Evolutionary conservation across 1,284 basidiomycete species (phyloP).

Genomic region (Anthracocystis setariae): DNA sequence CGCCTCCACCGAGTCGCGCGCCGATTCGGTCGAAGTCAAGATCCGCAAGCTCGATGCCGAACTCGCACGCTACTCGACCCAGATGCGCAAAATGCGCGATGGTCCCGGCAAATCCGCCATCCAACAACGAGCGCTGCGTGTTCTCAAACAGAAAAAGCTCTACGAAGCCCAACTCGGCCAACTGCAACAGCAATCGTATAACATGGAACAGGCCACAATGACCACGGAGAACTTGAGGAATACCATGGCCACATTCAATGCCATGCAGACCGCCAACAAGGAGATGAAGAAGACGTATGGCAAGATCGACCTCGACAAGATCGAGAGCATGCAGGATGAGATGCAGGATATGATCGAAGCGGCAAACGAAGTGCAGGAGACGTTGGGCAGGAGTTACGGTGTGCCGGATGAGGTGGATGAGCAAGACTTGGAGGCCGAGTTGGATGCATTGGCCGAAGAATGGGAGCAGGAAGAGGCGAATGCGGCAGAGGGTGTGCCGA

Average conservation of each 20-base stretch:
- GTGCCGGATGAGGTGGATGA: conserved; percentile 98
- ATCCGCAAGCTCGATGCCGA: conserved; percentile 96
- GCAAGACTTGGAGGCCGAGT: conserved; percentile 91
- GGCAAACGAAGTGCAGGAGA: conserved; percentile 97
- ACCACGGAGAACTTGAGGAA: conserved; percentile 97
- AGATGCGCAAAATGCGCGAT: conserved; percentile 91
- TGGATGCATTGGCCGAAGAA: conserved; percentile 75
- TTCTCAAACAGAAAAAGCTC: conserved; percentile 94
- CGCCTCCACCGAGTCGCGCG: conserved; percentile 86
- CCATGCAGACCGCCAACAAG: conserved; percentile 97
- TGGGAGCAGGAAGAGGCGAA: conserved; percentile 67
- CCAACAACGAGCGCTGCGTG: conserved; percentile 91
- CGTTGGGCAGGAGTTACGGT: conserved; percentile 89
- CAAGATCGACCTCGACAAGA: conserved; percentile 97
- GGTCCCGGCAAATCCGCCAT: conserved; percentile 97
- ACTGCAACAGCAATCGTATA: conserved; percentile 93
- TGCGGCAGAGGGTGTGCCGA: conserved; percentile 40
- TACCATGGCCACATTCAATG: conserved; percentile 99
- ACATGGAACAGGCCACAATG: conserved; percentile 97
- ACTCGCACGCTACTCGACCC: conserved; percentile 89
- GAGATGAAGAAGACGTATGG: conserved; percentile 97
- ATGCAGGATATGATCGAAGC: conserved; percentile 98
- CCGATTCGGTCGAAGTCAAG: conserved; percentile 94
- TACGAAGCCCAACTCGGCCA: conserved; percentile 92
- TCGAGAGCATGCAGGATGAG: conserved; percentile 77